phyloP scores from a whole-genome alignment of 1,284 basidiomycete species.

The Cutaneotrichosporon arboriforme region DNA sequence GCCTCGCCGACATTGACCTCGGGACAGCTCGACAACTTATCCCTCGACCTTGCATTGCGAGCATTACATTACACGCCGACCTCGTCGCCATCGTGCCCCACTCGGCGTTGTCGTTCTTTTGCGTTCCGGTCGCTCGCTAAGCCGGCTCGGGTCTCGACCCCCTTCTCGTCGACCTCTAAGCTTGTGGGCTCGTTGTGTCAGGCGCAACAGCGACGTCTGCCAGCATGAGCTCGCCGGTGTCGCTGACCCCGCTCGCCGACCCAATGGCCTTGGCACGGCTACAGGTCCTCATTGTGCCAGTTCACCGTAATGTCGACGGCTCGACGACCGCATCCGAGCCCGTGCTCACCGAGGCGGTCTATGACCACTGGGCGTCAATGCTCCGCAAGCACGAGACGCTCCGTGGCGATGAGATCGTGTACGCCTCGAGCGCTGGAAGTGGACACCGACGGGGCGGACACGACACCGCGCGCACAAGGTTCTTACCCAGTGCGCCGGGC shows the following conservation, averaged over 20 bases:
- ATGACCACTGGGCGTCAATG: constrained; percentile 25
- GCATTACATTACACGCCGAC: no score
- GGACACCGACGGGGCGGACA: constrained; percentile 3
- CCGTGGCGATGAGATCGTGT: constrained; percentile 36
- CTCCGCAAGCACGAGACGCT: constrained; percentile 35
- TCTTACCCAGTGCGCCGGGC: constrained; percentile 27
- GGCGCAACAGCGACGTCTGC: neutral
- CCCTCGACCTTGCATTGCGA: no score
- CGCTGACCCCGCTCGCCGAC: constrained; percentile 28
- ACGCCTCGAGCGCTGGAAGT: neutral
- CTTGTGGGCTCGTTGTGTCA: no score
- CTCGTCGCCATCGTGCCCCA: no score
- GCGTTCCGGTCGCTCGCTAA: no score
- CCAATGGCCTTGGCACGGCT: constrained; percentile 43
- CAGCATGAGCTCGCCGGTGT: constrained; percentile 1
- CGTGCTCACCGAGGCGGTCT: constrained; percentile 20
- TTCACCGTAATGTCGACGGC: constrained; percentile 22
- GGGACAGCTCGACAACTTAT: no score
- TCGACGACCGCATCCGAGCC: neutral
- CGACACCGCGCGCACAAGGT: constrained; percentile 21
- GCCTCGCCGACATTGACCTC: no score
- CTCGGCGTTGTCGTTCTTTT: no score
- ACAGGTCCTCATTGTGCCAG: constrained; percentile 44
- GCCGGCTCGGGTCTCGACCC: no score
- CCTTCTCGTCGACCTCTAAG: no score